Evolutionary conservation across 768 basidiomycete species (phyloP).

Genomic region (Boletus subcaerulescens): DNA sequence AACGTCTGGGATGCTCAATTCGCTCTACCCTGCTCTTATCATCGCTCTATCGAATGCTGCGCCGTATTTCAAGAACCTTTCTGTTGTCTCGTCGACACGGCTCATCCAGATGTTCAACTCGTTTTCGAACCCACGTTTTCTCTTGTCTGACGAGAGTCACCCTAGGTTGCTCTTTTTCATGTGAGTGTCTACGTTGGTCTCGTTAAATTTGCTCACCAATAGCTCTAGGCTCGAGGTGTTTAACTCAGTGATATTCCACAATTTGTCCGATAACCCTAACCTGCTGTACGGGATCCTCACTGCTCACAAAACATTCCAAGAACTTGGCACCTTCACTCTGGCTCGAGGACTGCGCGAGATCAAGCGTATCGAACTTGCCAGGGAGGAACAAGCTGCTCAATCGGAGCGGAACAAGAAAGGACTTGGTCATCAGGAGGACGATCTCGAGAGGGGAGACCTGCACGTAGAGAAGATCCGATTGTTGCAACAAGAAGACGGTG

Average conservation of each 20-base stretch:
- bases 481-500: conserved; percentile 50
- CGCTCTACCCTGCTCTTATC: conserved; percentile 88
- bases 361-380: conserved; percentile 64
- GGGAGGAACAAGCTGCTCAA: conserved; percentile 58
- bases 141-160: conserved; percentile 93
- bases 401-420: conserved; percentile 25
- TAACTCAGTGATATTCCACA: conserved; percentile 77
- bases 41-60: conserved; percentile 88
- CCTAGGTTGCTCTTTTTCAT: conserved; percentile 91
- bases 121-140: conserved; percentile 85
- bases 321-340: conserved; percentile 89
- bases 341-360: conserved; percentile 84
- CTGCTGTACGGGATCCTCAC: conserved; percentile 83
- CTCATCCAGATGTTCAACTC: conserved; percentile 88
- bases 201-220: neutral
- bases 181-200: conserved; percentile 39
- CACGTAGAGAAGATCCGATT: conserved; percentile 63
- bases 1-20: conserved; percentile 75
- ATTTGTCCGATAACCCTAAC: conserved; percentile 82
- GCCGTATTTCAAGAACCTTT: conserved; percentile 80
- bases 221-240: conserved; percentile 79
- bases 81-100: conserved; percentile 76
- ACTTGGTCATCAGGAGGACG: conserved; percentile 13
- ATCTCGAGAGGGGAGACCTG: conserved; percentile 27
- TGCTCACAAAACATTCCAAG: conserved; percentile 82